Evolutionary conservation across 257 asterid genomes (phyloP), one percentile per base, ranked within the genome.

Genomic region (Fraxinus pennsylvanica): DNA sequence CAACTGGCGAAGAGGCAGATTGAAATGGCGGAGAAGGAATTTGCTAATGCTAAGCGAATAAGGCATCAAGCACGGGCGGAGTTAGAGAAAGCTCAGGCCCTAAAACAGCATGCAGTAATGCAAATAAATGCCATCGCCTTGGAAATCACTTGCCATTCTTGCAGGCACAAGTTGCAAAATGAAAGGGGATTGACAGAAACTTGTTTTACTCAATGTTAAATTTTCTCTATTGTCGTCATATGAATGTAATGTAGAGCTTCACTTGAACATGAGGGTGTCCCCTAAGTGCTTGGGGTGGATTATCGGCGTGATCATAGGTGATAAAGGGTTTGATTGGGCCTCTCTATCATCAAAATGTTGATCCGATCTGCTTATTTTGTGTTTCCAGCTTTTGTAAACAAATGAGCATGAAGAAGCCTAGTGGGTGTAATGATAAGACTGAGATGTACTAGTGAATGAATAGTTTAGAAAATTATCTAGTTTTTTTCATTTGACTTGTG

Each of bases 1-100:
- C 82, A 63, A 71, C 89, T 86, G 68, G 93, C 97, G 9, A 85
- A 80, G 83, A 79, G 92, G 25, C 97, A 91, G 83, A 82, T 92
- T 3, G 97, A 91, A 81, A 12, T 81, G 73, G 98, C 97, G 4
- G 98, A 94, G 89, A 81, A 77, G 75, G 97, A 94, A 65, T 91
- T 92, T 38, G 83, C 85, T 0, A 89, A 89, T 22, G 97, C 98
- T 0, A 94, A 90, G 78, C 82, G 92, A 17, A 90, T 94, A 14
- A 78, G 98, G 71, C 94, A 88, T 78, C 97, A 91, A 74, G 96
- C 98, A 9, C 86, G 76, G 78, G 88, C 74, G 59, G 97, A 94
- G 76, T 72, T 94, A 63, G 89, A 85, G 15, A 89, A 83, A 75
- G 97, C 98, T 9, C 84, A 82, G 41, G 80, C 88, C 7, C 73